Percentiles rank a stretch among this genome's conserved stretches.
phyloP scores from a whole-genome alignment of 2,329 filamentous ascomycete species.

The Fusarium odoratissimum region DNA sequence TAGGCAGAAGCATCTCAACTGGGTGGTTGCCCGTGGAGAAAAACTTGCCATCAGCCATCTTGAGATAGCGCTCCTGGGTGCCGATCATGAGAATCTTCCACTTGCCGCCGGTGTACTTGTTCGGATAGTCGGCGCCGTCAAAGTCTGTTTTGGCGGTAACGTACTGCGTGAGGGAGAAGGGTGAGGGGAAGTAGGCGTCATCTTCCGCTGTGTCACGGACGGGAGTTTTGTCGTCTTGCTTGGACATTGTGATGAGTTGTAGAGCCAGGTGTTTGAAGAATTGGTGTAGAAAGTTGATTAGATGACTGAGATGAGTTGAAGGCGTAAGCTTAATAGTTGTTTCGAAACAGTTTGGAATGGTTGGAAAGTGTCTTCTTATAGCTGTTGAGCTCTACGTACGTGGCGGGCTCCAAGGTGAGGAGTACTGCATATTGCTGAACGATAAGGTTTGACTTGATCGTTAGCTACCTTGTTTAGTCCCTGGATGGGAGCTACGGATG shows the following conservation, averaged over 20 bases:
- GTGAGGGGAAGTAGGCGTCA: slow-evolving; percentile 11
- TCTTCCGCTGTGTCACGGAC: slow-evolving; percentile 2
- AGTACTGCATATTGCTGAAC: too few species aligned
- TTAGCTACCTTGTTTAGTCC: neutral
- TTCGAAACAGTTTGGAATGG: neutral
- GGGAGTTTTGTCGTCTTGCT: neutral
- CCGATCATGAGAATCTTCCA: slow-evolving; percentile 10
- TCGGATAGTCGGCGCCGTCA: slow-evolving; percentile 4
- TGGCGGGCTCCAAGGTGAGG: neutral
- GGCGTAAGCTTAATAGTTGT: accelerated
- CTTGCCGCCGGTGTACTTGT: slow-evolving; percentile 4
- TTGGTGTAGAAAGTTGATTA: accelerated
- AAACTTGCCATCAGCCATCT: slow-evolving; percentile 12
- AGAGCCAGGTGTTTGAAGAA: accelerated
- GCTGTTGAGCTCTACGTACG: neutral
- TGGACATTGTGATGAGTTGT: neutral
- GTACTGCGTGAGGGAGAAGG: neutral
- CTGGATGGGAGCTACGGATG: accelerated
- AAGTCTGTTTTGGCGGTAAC: slow-evolving; percentile 3
- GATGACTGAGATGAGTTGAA: accelerated
- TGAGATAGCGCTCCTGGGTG: slow-evolving; percentile 5
- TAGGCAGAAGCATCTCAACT: slow-evolving; percentile 4
- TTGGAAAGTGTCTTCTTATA: neutral
- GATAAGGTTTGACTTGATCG: neutral
- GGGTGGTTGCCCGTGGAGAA: slow-evolving; percentile 3